Evolutionary conservation across 305 asterid genomes (phyloP), one percentile per base, ranked within the genome.

Genomic region (Euphrasia arctica): DNA sequence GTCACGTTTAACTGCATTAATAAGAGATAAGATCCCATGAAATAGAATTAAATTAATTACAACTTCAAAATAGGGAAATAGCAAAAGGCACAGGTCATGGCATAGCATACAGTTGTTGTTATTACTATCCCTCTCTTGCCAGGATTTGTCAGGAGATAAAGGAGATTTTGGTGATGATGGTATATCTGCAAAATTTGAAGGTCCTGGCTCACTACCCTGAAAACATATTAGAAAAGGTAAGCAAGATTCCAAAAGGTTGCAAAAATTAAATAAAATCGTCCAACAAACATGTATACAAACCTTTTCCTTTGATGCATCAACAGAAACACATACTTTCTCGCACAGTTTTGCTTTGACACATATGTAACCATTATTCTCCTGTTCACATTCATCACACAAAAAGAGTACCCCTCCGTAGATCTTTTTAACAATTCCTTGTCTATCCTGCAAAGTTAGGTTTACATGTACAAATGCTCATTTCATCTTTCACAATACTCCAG

Each of bases 81-180:
- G 39, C 25, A 18, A 58, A 27, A 60, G 49, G 49, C 57, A 54
- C 67, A 58, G 60, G 43, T 67, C 42, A 58, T 65, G 36, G 49
- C 4, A 60, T 61, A 76, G 65, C 92, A 72, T 79, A 88, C 99
- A 88, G 70, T 77, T 83, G n/a, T n/a, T n/a, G 74, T 56, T 68
- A 67, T 81, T 76, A 70, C 62, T 79, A 62, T 79, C 93, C 80
- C 66, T 83, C 82, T 77, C 96, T 72, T 82, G 87, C 74, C 70
- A 80, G 72, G 85, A 62, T 69, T 80, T 83, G 64, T 79, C 78
- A 58, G 97, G 90, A 31, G 87, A 86, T 13, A 88, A 72, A 32
- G 97, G 95, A 70, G 95, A 79, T 71, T 79, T 77, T 5, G 99
- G 99, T 32, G 99, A 90, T 54, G 95, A 81, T 18, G 80, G 54